Evolutionary conservation across 441 rosid species (phyloP), one percentile per base, ranked within the genome.

Genomic region (Capsella rubella): DNA sequence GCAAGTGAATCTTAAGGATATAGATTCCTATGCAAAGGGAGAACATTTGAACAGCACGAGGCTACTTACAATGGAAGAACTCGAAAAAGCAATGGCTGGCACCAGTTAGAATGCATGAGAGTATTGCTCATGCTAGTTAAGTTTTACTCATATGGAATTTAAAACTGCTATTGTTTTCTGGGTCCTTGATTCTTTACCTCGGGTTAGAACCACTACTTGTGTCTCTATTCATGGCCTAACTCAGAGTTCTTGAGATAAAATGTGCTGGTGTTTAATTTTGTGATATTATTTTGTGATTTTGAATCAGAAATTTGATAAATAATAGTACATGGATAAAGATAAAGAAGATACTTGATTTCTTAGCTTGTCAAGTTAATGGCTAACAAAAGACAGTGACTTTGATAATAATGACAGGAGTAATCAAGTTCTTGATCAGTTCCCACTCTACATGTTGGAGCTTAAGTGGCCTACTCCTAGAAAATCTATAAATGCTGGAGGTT

Each of bases 1-100:
- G 73, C 50, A 78, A 15, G 50, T 77, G 35, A 72, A 77, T 15
- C 58, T 76, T 78, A 87, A 83, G 18, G 80, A 77, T 49, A 61
- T 73, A 8, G 75, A 55, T 71, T 57, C 76, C 10, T n/a, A 43
- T 25, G 18, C 43, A 5, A 73, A 65, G 39, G 66, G 74, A 1
- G 78, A 73, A 60, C 81, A 81, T 68, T 13, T 58, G 6, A 86
- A 70, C 68, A 79, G 81, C 18, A 80, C 87, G 18, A 86, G 76
- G 82, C 84, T 84, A 21, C 83, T 91, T 25, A 69, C 87, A 14
- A 35, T 68, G 53, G 74, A 79, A 34, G 95, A 91, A 79, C 82
- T 91, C 54, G 77, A 85, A 80, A 82, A 75, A 77, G 86, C 86
- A 67, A 25, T 34, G 73, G 43, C 69, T 50, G 15, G 6, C 12